Percentiles rank a stretch among this genome's conserved stretches.
Evolutionary conservation across 163 green algal species (phyloP).

Genomic region (Dunaliella salina): DNA sequence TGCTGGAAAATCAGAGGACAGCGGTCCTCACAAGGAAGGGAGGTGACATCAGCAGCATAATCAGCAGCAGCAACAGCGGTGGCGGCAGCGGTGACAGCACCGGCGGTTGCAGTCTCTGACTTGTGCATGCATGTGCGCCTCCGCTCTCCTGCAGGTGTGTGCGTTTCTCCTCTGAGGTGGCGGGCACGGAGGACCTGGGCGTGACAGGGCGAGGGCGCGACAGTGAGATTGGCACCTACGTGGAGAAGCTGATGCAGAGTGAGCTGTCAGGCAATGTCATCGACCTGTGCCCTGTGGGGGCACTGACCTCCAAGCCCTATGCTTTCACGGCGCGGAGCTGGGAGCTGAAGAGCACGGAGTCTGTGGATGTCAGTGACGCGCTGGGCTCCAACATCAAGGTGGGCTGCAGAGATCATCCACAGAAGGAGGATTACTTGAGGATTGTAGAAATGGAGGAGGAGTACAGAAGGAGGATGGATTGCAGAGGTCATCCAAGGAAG

Average conservation of each 20-base stretch:
- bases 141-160: slow-evolving; percentile 68
- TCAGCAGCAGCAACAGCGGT: too few relatives aligned
- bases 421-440: too few relatives aligned
- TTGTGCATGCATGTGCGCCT: neutral
- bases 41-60: too few relatives aligned
- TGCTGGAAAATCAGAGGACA: too few relatives aligned
- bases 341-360: slow-evolving; percentile 94
- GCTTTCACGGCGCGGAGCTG: slow-evolving; percentile 94
- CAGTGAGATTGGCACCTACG: slow-evolving; percentile 95
- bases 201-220: slow-evolving; percentile 87
- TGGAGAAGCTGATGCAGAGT: slow-evolving; percentile 83
- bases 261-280: slow-evolving; percentile 97
- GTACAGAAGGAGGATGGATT: too few relatives aligned
- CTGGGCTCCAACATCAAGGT: slow-evolving; percentile 82
- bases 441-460: too few relatives aligned
- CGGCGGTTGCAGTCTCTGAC: neutral
- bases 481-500: too few relatives aligned
- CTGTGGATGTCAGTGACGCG: slow-evolving; percentile 87
- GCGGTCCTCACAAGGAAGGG: too few relatives aligned
- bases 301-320: slow-evolving; percentile 93
- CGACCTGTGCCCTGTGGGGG: slow-evolving; percentile 96
- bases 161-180: slow-evolving; percentile 91
- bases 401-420: slow-evolving; percentile 20
- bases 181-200: slow-evolving; percentile 91
- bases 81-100: neutral